Evolutionary conservation across 2,329 filamentous ascomycete species (phyloP).

Genomic region (Colletotrichum sp.): DNA sequence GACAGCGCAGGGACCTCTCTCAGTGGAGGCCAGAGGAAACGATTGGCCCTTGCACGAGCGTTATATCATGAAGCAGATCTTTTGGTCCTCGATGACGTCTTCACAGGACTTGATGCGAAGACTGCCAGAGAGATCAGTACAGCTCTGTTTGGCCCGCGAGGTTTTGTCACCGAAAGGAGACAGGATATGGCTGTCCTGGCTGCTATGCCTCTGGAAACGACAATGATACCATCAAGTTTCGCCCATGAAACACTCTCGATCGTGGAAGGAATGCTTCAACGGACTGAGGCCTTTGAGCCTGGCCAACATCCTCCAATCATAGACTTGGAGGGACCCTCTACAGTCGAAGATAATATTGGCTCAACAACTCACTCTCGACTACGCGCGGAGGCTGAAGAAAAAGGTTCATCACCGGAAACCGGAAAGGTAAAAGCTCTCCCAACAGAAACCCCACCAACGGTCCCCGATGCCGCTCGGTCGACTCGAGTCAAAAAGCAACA

Average conservation of each 20-base stretch:
- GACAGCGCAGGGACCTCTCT: neutral
- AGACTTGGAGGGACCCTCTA: neutral
- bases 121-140: neutral
- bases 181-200: neutral
- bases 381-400: neutral
- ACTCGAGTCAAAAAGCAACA: neutral
- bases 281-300: neutral
- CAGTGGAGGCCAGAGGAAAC: neutral
- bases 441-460: neutral
- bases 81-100: neutral
- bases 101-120: neutral
- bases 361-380: rapidly evolving
- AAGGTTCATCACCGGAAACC: neutral
- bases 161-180: neutral
- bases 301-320: neutral
- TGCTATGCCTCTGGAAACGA: neutral
- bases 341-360: neutral
- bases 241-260: neutral
- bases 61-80: neutral
- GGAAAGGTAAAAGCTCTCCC: neutral
- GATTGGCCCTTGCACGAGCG: neutral
- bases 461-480: neutral
- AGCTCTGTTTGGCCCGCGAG: neutral
- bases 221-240: neutral
- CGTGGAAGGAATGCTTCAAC: neutral